Conservation (phyloP, 768 basidiomycete species). For the Leccinum rimulosum region DNA sequence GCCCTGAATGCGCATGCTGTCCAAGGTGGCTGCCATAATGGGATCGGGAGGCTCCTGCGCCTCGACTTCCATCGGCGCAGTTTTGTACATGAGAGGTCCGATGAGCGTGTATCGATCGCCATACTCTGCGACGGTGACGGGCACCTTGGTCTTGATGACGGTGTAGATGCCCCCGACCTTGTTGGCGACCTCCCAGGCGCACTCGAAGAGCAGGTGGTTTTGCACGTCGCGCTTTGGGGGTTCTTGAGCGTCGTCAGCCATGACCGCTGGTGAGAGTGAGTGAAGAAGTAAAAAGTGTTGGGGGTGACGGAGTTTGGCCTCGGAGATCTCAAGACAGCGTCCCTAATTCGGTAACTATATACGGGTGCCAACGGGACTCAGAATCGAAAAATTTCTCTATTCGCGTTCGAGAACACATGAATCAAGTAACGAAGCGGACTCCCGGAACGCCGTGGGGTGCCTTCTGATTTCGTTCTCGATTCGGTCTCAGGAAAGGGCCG, state of each 20-base stretch:
- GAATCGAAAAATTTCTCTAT: background rate
- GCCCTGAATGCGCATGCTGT: conserved; percentile 84
- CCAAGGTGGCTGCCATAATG: conserved; percentile 69
- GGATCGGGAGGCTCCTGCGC: conserved; percentile 84
- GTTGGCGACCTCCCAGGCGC: conserved; percentile 98
- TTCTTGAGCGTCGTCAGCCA: conserved; percentile 23
- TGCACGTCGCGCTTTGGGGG: conserved; percentile 64
- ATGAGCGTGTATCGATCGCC: conserved; percentile 95
- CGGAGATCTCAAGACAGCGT: conserved; percentile 5
- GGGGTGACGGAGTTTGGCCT: conserved; percentile 7
- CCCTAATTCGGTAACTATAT: conserved; percentile 25
- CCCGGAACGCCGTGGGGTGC: background rate
- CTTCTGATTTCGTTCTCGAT: background rate
- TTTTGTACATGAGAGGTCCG: conserved; percentile 97
- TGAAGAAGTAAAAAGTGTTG: background rate
- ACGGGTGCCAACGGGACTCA: background rate
- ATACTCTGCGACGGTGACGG: conserved; percentile 95
- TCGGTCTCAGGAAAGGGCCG: conserved; percentile 29
- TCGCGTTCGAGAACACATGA: background rate
- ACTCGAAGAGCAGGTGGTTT: conserved; percentile 85
- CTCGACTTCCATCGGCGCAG: conserved; percentile 99
- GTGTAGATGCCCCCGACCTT: conserved; percentile 99
- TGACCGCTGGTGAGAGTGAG: conserved; percentile 4
- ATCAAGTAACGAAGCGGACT: background rate
- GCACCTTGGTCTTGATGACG: conserved; percentile 99